Percentiles rank a stretch among this genome's conserved stretches.
These are phyloP conservation scores for Leavenworthia alabamica DNA, from an alignment of 345 rosid species.

Conservation along the genomic window DNA sequence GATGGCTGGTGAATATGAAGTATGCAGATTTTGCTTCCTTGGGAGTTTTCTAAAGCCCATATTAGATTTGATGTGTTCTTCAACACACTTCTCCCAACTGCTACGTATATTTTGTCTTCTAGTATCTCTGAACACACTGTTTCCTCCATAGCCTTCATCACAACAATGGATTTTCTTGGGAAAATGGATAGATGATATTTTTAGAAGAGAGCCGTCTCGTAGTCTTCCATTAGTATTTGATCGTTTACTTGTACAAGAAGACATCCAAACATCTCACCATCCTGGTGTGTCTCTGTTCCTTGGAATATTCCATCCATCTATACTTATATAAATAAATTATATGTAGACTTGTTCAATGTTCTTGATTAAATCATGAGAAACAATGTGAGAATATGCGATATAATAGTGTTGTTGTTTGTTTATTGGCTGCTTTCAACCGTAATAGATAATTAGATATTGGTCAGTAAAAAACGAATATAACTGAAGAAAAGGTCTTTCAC, in stretches of 20 bases:
- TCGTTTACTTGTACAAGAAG: slow-evolving; percentile 5
- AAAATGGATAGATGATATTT: neutral
- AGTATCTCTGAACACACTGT: slow-evolving; percentile 30
- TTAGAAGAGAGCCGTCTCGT: no score
- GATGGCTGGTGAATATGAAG: slow-evolving; percentile 64
- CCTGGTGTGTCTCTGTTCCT: slow-evolving; percentile 11
- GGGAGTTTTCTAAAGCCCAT: slow-evolving; percentile 54
- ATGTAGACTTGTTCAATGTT: slow-evolving; percentile 2
- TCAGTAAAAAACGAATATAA: neutral
- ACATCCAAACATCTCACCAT: slow-evolving; percentile 9
- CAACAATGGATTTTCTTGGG: neutral
- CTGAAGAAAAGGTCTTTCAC: neutral
- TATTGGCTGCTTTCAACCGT: neutral
- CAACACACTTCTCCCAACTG: slow-evolving; percentile 43
- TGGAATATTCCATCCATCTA: slow-evolving; percentile 25
- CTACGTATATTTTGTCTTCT: slow-evolving; percentile 61
- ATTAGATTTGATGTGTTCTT: slow-evolving; percentile 38
- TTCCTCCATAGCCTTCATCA: slow-evolving; percentile 25
- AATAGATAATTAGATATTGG: neutral
- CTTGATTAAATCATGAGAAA: neutral
- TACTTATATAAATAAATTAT: neutral
- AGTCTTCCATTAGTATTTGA: neutral
- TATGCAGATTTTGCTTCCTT: slow-evolving; percentile 58
- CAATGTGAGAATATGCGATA: neutral
- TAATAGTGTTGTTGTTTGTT: neutral